Base-by-base conservation (phyloP, 1,139 yeast genomes). In the Scheffersomyces insectosa region DNA sequence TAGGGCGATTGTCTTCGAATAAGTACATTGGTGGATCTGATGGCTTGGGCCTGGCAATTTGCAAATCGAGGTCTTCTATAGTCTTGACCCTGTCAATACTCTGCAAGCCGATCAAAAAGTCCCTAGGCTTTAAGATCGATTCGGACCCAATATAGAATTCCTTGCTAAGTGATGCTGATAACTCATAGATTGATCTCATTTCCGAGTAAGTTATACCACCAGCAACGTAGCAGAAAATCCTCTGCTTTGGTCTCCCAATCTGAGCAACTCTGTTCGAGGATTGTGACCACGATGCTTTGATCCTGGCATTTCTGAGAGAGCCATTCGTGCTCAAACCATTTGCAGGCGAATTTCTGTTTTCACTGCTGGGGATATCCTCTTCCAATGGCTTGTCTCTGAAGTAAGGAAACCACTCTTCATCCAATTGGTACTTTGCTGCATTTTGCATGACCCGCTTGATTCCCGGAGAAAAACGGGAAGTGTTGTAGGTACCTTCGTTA, bases 141-240 rank as follows among this genome's bases (percentile, higher is more conserved):
- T 88, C 96, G 5, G 95, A 85, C 0, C 99, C 99, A 46, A 93
- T 71, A 48, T 85, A 82, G 28, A 93, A 78, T 50, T 89, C 97
- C 58, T 82, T 84, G 53, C 85, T 80, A 46, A 80, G 72, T 38
- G 77, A 66, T 14, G 70, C 64, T 5, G 89, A 78, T 39, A 90
- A 72, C 52, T 88, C 95, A 54, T 88, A 85, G 11, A 85, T 83
- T 5, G 89, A 77, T 45, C 95, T 77, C 36, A 87, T 69, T 61
- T 95, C 99, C 3, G 91, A 79, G 51, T 85, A 82, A 0, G 98
- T 89, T 33, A 88, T 68, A 9, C 99, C 99, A 16, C 99, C 99
- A 1, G 95, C 87, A 33, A 90, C 79, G 59, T 83, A 93, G 47
- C 90, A 82, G 54, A 91, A 80, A 7, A 91, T 75, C 38, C 93